Conservation (phyloP, 2,329 filamentous ascomycete genomes). For the Neofusicoccum sp. region DNA sequence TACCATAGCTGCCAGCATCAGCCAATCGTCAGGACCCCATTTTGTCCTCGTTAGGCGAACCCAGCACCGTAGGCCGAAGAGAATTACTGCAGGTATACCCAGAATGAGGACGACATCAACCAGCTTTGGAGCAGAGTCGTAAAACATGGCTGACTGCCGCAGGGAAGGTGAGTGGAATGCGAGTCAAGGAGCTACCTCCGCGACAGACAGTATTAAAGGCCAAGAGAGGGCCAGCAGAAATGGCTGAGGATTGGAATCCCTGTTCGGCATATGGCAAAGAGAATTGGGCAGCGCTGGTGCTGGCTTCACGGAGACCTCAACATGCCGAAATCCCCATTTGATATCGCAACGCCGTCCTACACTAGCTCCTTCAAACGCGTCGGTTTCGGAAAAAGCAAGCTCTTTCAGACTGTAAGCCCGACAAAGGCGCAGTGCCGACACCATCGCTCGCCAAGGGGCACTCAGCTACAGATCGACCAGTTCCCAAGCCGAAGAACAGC, state of each 20-base stretch:
- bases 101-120: neutral
- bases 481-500: neutral
- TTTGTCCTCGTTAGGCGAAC: conserved; percentile 25
- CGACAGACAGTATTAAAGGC: neutral
- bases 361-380: neutral
- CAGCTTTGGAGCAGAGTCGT: neutral
- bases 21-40: conserved; percentile 37
- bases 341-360: neutral
- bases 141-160: neutral
- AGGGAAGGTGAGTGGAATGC: neutral
- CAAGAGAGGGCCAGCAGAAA: neutral
- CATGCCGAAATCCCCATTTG: neutral
- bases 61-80: conserved; percentile 27
- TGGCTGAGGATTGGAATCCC: neutral
- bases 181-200: neutral
- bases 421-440: neutral
- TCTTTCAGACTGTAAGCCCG: neutral
- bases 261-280: neutral
- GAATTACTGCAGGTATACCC: conserved; percentile 22
- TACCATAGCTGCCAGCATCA: conserved; percentile 26
- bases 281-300: neutral
- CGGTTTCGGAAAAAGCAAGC: neutral
- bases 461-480: neutral
- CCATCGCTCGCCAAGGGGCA: neutral
- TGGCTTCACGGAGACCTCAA: neutral